Percentiles rank a stretch among this genome's conserved stretches.
Evolutionary conservation across 1,284 basidiomycete genomes (phyloP).

Genomic region (Athelia sp.): DNA sequence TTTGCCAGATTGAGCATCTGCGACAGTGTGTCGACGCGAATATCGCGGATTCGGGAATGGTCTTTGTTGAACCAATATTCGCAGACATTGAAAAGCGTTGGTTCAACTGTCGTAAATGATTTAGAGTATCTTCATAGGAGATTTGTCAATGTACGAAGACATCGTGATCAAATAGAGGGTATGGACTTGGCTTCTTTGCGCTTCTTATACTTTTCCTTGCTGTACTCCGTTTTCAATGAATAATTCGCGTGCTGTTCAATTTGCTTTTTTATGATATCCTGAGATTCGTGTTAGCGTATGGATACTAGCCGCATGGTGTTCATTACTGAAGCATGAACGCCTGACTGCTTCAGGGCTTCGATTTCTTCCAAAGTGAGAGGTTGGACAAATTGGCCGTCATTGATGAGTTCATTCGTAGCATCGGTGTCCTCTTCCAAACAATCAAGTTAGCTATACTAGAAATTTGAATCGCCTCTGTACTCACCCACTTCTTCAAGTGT

Average conservation of each 20-base stretch:
- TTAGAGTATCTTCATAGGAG: constrained; percentile 71
- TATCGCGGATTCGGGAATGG: constrained; percentile 74
- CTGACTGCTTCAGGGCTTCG: constrained; percentile 71
- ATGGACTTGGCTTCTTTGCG: constrained; percentile 91
- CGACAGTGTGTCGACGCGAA: constrained; percentile 85
- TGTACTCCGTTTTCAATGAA: constrained; percentile 91
- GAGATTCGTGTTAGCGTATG: constrained; percentile 12
- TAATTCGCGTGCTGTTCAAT: constrained; percentile 90
- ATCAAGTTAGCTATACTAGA: constrained; percentile 4
- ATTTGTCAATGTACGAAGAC: not conserved
- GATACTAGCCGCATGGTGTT: constrained; percentile 10
- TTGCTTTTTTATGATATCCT: constrained; percentile 93
- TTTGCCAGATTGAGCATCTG: constrained; percentile 86
- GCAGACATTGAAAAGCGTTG: constrained; percentile 84
- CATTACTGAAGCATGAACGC: constrained; percentile 65
- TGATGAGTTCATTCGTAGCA: constrained; percentile 86
- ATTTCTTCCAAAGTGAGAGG: constrained; percentile 81
- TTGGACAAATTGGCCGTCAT: constrained; percentile 75
- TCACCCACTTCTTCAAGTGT: constrained; percentile 72
- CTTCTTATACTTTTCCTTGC: constrained; percentile 95
- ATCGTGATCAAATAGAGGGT: not conserved
- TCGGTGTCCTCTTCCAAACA: constrained; percentile 94
- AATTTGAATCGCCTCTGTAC: not conserved
- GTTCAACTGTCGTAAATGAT: constrained; percentile 84
- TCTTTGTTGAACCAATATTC: constrained; percentile 87